Evolutionary conservation across 768 basidiomycete genomes (phyloP), one percentile per base, ranked within the genome.

Genomic region (Boletus sp.): DNA sequence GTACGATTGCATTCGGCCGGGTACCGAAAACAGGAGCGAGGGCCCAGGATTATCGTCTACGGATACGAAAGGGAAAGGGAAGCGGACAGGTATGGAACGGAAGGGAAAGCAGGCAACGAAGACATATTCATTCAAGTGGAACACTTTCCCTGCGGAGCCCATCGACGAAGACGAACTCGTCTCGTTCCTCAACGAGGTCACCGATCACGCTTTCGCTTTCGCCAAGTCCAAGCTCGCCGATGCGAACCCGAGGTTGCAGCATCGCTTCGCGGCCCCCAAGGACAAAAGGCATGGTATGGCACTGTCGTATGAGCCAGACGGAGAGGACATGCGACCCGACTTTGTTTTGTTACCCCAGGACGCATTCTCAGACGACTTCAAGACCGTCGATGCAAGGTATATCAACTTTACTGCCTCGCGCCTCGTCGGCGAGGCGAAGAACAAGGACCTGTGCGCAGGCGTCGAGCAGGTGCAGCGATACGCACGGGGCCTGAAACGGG

Each of bases 261-360:
- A 60, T 38, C 60, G 58, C 0, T 60, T 61, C 15, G 54, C 47
- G 1, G 25, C 35, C 11, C 49, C 50, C 11, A 1, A 19, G 10
- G 47, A 57, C 32, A 55, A 59, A 15, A 9, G 33, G 13, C 47
- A 40, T 5, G 52, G 49, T 2, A 17, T 56, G 17, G 51, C 52
- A 3, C 51, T 63, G 10, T 47, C 53, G 8, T 60, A 55, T 3
- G 58, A 52, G 13, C n/a, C 40, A 4, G 51, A 57, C 30, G 40
- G 52, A 1, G 45, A 53, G 25, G 47, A 53, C 32, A 47, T 55
- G 39, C 46, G 54, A 7, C 60, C 57, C 5, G 54, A 59, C 46
- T 54, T 60, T 40, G 9, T 58, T 25, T 13, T 64, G 35, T 38
- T 64, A 21, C 62, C 60, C 0, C 5, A 7, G 7, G 19, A 21